Base-by-base conservation (phyloP, 371 early-diverging fungal species). In the Mortierella sp. region DNA sequence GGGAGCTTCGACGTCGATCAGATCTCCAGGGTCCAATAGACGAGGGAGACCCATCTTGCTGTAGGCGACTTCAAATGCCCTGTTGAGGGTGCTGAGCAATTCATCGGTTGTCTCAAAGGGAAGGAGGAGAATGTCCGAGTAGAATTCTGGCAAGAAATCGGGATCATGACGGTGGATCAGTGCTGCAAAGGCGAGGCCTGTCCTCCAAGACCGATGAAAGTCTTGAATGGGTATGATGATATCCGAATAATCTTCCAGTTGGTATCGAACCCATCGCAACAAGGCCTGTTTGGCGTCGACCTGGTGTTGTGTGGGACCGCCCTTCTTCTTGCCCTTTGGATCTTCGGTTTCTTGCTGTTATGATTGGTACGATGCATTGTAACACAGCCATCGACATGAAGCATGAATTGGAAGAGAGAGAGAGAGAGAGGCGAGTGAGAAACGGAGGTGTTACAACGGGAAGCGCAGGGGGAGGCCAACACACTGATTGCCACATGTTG, bases 151-250 rank as follows among this genome's bases (percentile, higher is more conserved):
- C 14, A 91, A 59, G 39, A 87, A 71, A 0, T 78, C 81, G 1
- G 90, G 89, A 47, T 86, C 81, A 58, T 89, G 88, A 23, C 85
- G 82, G 67, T 93, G 90, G 45, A 91, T 78, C 18, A 92, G 81
- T 16, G 86, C 85, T 48, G 87, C 78, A 70, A 93, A 89, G 39
- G 82, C 84, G 4, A 84, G 62, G 2, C 93, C 93, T 52, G 84
- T 86, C 58, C 84, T 80, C 92, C 91, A 93, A 13, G 87, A 83
- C 34, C 83, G 80, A 27, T 88, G 67, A 59, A 90, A 86, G 73
- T 91, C 87, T 31, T 72, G 61, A n/a, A 86, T 62, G 12, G 84
- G 62, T 41, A 84, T 84, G 53, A 89, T 87, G 27, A 89, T 79
- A 55, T 84, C 83, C 18, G 80, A 80, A 63, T 90, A 92, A 41